Evolutionary conservation across 2,329 filamentous ascomycete genomes (phyloP).

Genomic region (Penicillium expansum): DNA sequence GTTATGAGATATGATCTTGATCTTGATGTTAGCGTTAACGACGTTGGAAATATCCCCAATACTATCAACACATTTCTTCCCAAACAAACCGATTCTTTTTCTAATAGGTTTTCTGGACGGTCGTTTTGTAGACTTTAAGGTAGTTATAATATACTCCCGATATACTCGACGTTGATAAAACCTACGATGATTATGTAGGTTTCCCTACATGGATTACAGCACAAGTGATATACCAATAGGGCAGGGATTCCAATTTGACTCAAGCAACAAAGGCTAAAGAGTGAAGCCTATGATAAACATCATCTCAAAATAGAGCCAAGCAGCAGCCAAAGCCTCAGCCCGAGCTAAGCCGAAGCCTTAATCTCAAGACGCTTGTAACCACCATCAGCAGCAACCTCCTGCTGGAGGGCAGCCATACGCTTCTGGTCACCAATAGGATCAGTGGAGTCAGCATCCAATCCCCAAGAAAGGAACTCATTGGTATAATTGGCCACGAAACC

Average conservation of each 20-base stretch:
- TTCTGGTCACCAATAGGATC: conserved; percentile 73
- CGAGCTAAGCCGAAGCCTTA: conserved; percentile 25
- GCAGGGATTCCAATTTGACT: not conserved
- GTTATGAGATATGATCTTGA: conserved; percentile 12
- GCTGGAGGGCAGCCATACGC: conserved; percentile 67
- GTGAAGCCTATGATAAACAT: conserved; percentile 10
- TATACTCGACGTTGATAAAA: no score
- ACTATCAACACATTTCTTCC: not conserved
- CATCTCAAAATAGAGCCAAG: not conserved
- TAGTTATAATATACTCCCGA: no score
- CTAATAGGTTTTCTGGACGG: no score
- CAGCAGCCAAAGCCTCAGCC: not conserved
- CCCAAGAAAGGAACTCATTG: conserved; percentile 67
- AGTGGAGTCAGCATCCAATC: conserved; percentile 60
- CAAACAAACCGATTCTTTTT: not conserved
- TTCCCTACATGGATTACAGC: not conserved
- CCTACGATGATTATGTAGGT: no score
- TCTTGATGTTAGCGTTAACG: conserved; percentile 3
- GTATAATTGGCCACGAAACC: conserved; percentile 71
- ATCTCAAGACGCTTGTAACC: conserved; percentile 52
- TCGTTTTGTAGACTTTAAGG: not conserved
- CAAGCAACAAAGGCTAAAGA: conserved; percentile 5
- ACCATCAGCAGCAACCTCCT: conserved; percentile 62
- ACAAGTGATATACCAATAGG: not conserved
- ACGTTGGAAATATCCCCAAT: not conserved